phyloP scores from a whole-genome alignment of 2,329 filamentous ascomycete species.

The Spiromastix sp. region DNA sequence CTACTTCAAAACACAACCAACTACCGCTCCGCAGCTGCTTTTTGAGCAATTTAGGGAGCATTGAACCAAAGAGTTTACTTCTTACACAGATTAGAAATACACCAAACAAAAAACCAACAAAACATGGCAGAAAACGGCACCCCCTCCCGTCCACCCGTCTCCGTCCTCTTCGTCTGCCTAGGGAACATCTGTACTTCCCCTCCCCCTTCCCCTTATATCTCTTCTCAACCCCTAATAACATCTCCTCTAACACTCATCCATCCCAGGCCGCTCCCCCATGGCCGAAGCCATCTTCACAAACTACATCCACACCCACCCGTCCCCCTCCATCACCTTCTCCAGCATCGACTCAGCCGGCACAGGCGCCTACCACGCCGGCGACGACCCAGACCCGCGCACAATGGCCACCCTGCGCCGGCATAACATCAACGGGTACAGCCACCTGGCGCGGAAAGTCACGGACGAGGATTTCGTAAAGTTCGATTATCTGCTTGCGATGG shows the following conservation, averaged over 20 bases:
- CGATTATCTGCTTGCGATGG: conserved; percentile 95
- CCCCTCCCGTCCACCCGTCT: conserved; percentile 34
- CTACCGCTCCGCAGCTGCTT: too few relatives aligned
- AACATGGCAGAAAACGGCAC: too few relatives aligned
- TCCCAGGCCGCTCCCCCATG: conserved; percentile 68
- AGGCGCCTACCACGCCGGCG: conserved; percentile 71
- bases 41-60: too few relatives aligned
- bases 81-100: too few relatives aligned
- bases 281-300: conserved; percentile 85
- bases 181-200: conserved; percentile 72
- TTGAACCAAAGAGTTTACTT: too few relatives aligned
- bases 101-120: too few relatives aligned
- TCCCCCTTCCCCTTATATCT: conserved; percentile 6
- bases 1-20: too few relatives aligned
- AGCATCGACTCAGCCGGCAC: conserved; percentile 85
- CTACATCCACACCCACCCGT: conserved; percentile 48
- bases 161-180: conserved; percentile 87
- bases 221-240: conserved; percentile 1
- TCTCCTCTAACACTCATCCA: conserved; percentile 1
- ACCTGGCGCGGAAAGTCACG: conserved; percentile 64
- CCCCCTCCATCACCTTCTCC: conserved; percentile 49
- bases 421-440: conserved; percentile 66
- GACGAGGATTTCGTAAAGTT: conserved; percentile 69
- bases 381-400: conserved; percentile 70
- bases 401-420: conserved; percentile 65